Base-by-base conservation (phyloP, 148 eudicot genomes). In the Camellia sinensis region DNA sequence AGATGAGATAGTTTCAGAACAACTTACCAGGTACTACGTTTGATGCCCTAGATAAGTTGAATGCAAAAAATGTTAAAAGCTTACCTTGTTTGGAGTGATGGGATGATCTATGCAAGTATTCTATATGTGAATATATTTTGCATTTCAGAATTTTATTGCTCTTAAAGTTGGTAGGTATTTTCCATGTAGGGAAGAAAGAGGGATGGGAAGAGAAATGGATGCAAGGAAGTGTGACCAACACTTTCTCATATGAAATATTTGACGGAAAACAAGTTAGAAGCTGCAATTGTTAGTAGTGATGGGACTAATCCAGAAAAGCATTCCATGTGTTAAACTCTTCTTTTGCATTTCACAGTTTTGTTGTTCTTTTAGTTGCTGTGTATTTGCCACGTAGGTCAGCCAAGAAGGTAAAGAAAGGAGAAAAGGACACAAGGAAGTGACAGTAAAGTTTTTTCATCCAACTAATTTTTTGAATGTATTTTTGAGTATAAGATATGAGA, bases 1-100 rank as follows among this genome's bases (percentile, higher is more conserved):
- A 71, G 99, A 96, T 85, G 99, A 96, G 82, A 92, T 96, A 81
- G 94, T 96, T 64, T 96, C 98, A 67, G 98, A 96, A 85, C 98
- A 96, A 77, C 93, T 96, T 62, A 96, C 98, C 80, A 92, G 98
- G 98, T 93, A 86, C 40, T 71, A 8, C 12, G 5, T n/a, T 73
- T 59, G 21, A 56, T 9, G 18, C 65, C 14, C 50, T 37, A 8
- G 7, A 13, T 52, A 70, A 81, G 53, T 41, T 67, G 12, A 59
- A 48, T 77, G 45, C 19, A 46, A 18, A 17, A 45, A 14, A 50
- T 37, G 3, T 18, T 70, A 77, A 22, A 37, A 77, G 57, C 45
- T 67, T 3, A 22, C 57, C 44, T 13, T 76, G 52, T 62, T 46
- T 3, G 69, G 41, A 41, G 19, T 62, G 43, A 63, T 60, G 53